Evolutionary conservation across 768 basidiomycete genomes (phyloP).

Genomic region (Mycena metata): DNA sequence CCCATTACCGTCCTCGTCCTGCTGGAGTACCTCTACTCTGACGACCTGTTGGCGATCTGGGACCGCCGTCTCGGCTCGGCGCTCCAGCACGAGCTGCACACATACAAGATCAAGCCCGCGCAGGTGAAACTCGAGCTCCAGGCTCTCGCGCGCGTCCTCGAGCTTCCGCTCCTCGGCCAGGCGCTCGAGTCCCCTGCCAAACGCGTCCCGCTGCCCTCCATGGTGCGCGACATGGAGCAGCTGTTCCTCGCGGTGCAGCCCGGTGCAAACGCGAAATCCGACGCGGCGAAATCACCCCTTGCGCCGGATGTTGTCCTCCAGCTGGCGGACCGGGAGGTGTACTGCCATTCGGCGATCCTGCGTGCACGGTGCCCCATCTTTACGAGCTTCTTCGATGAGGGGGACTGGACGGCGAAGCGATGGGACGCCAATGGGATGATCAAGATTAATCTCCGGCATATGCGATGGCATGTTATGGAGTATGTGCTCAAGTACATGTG

Average conservation of each 20-base stretch:
- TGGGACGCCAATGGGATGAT: slow-evolving; percentile 67
- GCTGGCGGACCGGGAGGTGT: slow-evolving; percentile 75
- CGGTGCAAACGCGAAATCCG: slow-evolving; percentile 21
- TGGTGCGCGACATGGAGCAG: slow-evolving; percentile 62
- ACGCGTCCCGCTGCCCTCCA: slow-evolving; percentile 60
- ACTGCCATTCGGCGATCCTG: slow-evolving; percentile 81
- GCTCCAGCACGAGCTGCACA: slow-evolving; percentile 56
- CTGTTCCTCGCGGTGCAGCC: slow-evolving; percentile 61
- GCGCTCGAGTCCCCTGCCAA: slow-evolving; percentile 76
- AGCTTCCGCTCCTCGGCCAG: slow-evolving; percentile 65
- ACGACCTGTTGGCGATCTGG: slow-evolving; percentile 87
- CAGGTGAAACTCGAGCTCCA: slow-evolving; percentile 76
- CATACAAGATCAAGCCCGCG: slow-evolving; percentile 56
- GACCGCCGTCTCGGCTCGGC: slow-evolving; percentile 73
- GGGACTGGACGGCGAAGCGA: slow-evolving; percentile 82
- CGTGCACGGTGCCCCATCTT: slow-evolving; percentile 89
- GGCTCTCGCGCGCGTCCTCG: slow-evolving; percentile 67
- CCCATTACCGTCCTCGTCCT: slow-evolving; percentile 81
- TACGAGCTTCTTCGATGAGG: slow-evolving; percentile 83
- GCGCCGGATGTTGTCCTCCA: slow-evolving; percentile 79
- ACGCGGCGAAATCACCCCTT: slow-evolving; percentile 44
- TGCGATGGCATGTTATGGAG: slow-evolving; percentile 80
- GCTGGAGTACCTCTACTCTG: slow-evolving; percentile 89
- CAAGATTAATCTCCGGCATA: slow-evolving; percentile 77
- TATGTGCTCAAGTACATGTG: slow-evolving; percentile 85